phyloP scores from a whole-genome alignment of 352 stramenopile genomes.

The Pythium folliculosum region DNA sequence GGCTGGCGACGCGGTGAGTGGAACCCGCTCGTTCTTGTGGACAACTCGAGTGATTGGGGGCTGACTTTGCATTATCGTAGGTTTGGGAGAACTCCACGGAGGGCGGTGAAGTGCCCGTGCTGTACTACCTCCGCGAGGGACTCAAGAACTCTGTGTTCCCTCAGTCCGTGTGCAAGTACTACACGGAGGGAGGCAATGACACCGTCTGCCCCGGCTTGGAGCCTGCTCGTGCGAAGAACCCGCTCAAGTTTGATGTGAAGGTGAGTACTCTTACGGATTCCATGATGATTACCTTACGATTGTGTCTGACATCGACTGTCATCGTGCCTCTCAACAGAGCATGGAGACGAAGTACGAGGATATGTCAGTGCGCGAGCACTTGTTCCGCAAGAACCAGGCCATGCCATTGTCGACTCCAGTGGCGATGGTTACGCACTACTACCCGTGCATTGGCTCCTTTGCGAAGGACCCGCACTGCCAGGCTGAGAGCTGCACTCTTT shows the following conservation, averaged over 20 bases:
- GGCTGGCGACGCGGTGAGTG: slow-evolving; percentile 52
- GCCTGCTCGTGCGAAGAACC: slow-evolving; percentile 53
- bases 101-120: slow-evolving; percentile 65
- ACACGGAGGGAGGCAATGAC: slow-evolving; percentile 56
- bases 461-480: slow-evolving; percentile 61
- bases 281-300: too few species aligned
- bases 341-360: slow-evolving; percentile 85
- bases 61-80: slow-evolving; percentile 3
- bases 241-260: slow-evolving; percentile 67
- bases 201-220: slow-evolving; percentile 67
- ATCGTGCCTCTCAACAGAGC: slow-evolving; percentile 29
- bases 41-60: background rate
- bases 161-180: slow-evolving; percentile 73
- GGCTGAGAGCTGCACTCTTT: slow-evolving; percentile 64
- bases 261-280: slow-evolving; percentile 12
- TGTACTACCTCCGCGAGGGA: slow-evolving; percentile 81
- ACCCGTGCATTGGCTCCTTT: slow-evolving; percentile 71
- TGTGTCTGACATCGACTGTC: too few species aligned
- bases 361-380: slow-evolving; percentile 71
- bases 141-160: slow-evolving; percentile 76
- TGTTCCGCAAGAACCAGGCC: slow-evolving; percentile 73
- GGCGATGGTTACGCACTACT: slow-evolving; percentile 79
- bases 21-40: background rate
- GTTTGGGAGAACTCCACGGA: slow-evolving; percentile 86
- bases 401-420: slow-evolving; percentile 80